phyloP scores from a whole-genome alignment of 257 asterid genomes.

The Nicotiana noctiflora region DNA sequence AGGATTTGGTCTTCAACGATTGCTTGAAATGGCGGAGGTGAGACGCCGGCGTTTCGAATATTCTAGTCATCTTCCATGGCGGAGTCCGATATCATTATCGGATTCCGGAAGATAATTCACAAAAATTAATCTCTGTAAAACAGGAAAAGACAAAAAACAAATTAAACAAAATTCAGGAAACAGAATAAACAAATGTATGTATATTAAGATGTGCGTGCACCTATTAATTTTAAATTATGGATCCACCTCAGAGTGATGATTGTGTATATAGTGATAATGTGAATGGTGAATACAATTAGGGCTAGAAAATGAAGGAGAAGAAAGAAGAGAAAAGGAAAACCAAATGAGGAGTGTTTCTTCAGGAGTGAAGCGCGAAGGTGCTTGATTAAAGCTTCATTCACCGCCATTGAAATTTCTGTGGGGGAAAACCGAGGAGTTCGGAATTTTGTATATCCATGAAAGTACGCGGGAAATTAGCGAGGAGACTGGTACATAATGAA shows the following conservation, averaged over 20 bases:
- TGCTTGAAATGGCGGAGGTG: conserved; percentile 77
- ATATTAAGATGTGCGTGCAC: background rate
- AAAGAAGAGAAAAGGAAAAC: background rate
- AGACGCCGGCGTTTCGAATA: conserved; percentile 69
- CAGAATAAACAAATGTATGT: too few species aligned
- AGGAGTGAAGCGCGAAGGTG: background rate
- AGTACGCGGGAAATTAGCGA: conserved; percentile 20
- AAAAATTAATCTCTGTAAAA: too few species aligned
- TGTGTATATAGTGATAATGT: background rate
- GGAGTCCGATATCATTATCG: conserved; percentile 51
- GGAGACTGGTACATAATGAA: background rate
- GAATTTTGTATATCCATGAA: background rate
- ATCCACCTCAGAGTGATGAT: background rate
- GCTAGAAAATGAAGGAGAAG: background rate
- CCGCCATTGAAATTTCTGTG: conserved; percentile 36
- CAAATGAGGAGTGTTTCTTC: background rate
- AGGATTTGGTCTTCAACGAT: conserved; percentile 23
- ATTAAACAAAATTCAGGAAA: background rate
- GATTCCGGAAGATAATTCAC: conserved; percentile 27
- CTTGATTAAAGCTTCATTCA: conserved; percentile 9
- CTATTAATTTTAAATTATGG: background rate
- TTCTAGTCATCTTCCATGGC: conserved; percentile 95
- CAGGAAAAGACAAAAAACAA: too few species aligned
- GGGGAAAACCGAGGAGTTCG: conserved; percentile 26
- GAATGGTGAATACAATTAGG: background rate